phyloP scores from a whole-genome alignment of 2,329 filamentous ascomycete genomes.

The Fulvia fulva region DNA sequence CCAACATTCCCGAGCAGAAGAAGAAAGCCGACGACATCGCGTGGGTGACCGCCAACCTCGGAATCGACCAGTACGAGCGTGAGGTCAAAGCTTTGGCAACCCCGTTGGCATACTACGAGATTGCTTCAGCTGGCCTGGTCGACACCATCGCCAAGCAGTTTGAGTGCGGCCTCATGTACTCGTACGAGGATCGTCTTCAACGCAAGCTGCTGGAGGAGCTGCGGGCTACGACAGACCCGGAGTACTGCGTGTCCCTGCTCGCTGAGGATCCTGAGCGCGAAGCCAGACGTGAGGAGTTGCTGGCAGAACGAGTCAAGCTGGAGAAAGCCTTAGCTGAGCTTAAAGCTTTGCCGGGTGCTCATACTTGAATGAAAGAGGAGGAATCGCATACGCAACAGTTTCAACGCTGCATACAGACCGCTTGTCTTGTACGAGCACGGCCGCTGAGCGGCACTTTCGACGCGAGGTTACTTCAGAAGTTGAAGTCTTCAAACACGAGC shows the following conservation, averaged over 20 bases:
- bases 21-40: constrained; percentile 29
- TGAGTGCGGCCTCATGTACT: constrained; percentile 21
- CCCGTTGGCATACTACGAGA: constrained; percentile 65
- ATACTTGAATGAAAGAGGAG: constrained; percentile 3
- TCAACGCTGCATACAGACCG: too few relatives aligned
- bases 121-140: constrained; percentile 61
- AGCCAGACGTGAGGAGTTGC: constrained; percentile 23
- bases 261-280: constrained; percentile 35
- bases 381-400: too few relatives aligned
- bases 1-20: constrained; percentile 24
- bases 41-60: constrained; percentile 40
- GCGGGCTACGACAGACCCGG: constrained; percentile 8
- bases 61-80: constrained; percentile 53
- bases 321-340: constrained; percentile 29
- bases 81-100: constrained; percentile 62
- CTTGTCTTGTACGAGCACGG: too few relatives aligned
- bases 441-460: background rate
- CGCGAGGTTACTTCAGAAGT: constrained; percentile 30
- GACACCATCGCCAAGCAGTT: constrained; percentile 44
- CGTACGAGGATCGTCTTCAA: constrained; percentile 10
- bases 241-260: constrained; percentile 28
- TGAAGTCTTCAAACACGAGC: constrained; percentile 51
- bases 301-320: constrained; percentile 29
- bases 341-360: constrained; percentile 6
- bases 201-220: constrained; percentile 13